These are phyloP conservation scores for Aspergillus hiratsukae DNA, from an alignment of 2,329 filamentous ascomycete species.

Conservation along the genomic window DNA sequence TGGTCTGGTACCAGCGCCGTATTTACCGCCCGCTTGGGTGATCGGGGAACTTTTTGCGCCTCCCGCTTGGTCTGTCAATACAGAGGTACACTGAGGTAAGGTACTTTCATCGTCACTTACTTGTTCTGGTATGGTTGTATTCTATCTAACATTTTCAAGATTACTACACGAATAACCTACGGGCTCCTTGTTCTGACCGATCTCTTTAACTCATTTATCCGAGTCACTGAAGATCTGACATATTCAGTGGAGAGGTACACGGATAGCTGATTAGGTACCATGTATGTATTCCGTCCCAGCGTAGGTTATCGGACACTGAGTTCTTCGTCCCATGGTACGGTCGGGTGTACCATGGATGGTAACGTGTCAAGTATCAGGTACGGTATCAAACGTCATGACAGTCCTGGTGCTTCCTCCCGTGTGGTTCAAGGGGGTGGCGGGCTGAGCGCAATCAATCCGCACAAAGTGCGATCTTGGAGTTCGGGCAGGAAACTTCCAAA, in stretches of 20 bases:
- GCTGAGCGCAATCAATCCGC: constrained; percentile 12
- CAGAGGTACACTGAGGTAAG: not conserved
- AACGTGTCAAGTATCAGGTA: constrained; percentile 12
- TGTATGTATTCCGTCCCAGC: not conserved
- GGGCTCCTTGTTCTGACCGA: not conserved
- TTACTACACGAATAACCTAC: not conserved
- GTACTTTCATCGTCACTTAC: not conserved
- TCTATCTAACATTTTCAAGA: not conserved
- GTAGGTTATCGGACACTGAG: not conserved
- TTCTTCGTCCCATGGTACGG: not conserved
- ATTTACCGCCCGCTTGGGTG: constrained; percentile 5
- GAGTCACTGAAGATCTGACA: not conserved
- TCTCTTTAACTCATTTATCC: not conserved
- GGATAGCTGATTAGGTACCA: not conserved
- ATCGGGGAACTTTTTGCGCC: not conserved
- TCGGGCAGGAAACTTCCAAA: not conserved
- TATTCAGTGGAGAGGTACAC: not conserved
- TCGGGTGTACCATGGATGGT: not conserved
- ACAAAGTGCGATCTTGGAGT: constrained; percentile 2
- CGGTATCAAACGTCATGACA: constrained; percentile 13
- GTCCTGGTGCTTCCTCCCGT: constrained; percentile 20
- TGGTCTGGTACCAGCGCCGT: constrained; percentile 5
- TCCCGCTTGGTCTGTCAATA: constrained; percentile 11
- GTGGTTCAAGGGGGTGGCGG: constrained; percentile 33
- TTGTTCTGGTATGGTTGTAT: not conserved